Evolutionary conservation across 129 eudicot species (phyloP), one percentile per base, ranked within the genome.

Genomic region (Scalesia atractyloides): DNA sequence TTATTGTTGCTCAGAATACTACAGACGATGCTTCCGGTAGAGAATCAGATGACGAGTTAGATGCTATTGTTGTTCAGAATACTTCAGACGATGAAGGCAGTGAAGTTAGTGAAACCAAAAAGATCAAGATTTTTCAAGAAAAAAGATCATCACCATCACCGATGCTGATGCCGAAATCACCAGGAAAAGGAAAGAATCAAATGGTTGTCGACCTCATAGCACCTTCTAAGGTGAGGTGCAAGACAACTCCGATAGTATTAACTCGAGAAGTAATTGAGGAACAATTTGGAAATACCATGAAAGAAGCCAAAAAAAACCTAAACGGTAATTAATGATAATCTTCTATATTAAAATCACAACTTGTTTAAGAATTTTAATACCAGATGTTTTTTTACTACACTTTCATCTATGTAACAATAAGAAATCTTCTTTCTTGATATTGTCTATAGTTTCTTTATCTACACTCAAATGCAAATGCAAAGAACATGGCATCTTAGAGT

Each of bases 391-490:
- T 51, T 51, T 16, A 56, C 34, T 56, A 3, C 46, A 26, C 44
- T 26, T 61, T 61, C 13, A 12, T 61, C 14, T 61, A 5, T 14
- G 0, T 5, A n/a, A 56, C 36, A 20, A 8, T 56, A 8, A 20
- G 4, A 20, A 20, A 16, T 41, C 7, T 59, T 43, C 12, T 24
- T 9, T 59, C 43, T 64, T 51, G 14, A 18, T 36, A 13, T 64
- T 64, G 41, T 64, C 14, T 33, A 37, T 17, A 74, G 79, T 52
- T 52, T 14, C 18, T 5, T 0, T 4, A 63, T 74, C 79, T 49
- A 73, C 63, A 13, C 2, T 73, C 24, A 73, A 73, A 63, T 64
- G 78, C 24, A 17, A 49, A 22, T 20, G 48, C 3, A 65, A 20
- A 30, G 53, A 15, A 14, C 34, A 14, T 62, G 5, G 5, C 5